Conservation (phyloP, 192 early-diverging fungal species). For the Spinellus fusiger region DNA sequence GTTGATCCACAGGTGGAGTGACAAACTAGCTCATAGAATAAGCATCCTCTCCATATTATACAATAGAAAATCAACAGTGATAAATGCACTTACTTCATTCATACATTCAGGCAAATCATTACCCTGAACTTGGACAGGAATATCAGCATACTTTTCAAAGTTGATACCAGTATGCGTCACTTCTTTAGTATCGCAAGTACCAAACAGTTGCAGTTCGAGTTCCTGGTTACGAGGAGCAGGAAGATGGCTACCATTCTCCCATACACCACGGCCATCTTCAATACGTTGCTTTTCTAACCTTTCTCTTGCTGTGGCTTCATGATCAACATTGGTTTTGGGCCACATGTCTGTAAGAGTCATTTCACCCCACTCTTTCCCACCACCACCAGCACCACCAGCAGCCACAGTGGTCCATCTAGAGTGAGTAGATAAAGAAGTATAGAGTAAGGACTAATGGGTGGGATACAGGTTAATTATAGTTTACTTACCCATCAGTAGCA, state of each 20-base stretch:
- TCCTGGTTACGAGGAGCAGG: conserved; percentile 28
- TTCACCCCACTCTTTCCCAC: not conserved
- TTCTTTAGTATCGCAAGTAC: conserved; percentile 25
- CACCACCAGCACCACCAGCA: not conserved
- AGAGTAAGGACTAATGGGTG: not conserved
- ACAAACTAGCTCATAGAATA: conserved; percentile 43
- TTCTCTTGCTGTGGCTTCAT: not conserved
- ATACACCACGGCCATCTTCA: conserved; percentile 11
- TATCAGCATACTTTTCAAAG: conserved; percentile 70
- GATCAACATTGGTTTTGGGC: not conserved
- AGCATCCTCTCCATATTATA: conserved; percentile 54
- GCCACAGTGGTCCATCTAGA: not conserved
- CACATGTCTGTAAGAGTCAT: conserved; percentile 2
- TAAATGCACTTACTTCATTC: conserved; percentile 20
- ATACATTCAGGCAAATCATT: conserved; percentile 45
- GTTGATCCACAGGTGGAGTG: conserved; percentile 64
- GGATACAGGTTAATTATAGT: not conserved
- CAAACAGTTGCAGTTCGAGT: conserved; percentile 58
- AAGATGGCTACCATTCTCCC: conserved; percentile 12
- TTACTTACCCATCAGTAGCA: not conserved
- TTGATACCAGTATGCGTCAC: conserved; percentile 67
- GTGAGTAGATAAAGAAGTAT: not conserved
- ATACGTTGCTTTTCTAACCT: conserved; percentile 3
- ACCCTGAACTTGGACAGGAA: conserved; percentile 63
- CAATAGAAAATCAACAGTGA: not conserved